Conservation (phyloP, 2,329 filamentous ascomycete species). For the Cadophora sp. region DNA sequence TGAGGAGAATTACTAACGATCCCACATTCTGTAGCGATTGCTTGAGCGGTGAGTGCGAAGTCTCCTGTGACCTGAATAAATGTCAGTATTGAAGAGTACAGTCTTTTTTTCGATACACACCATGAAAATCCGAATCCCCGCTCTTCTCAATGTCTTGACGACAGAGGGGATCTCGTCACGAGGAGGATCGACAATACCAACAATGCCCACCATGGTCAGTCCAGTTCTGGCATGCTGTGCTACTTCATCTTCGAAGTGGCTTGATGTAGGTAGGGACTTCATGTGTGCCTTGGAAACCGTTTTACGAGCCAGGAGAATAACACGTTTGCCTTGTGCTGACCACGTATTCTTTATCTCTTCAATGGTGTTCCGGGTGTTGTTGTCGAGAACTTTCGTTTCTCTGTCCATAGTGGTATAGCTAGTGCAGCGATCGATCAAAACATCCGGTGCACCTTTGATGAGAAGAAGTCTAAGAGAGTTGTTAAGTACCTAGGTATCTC, state of each 20-base stretch:
- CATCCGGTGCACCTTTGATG: constrained; percentile 82
- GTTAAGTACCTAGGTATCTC: constrained; percentile 31
- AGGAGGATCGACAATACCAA: constrained; percentile 66
- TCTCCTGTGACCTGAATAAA: constrained; percentile 71
- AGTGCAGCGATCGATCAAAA: constrained; percentile 69
- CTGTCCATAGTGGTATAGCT: constrained; percentile 64
- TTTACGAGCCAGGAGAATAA: constrained; percentile 71
- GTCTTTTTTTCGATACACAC: constrained; percentile 47
- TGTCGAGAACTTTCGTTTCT: constrained; percentile 56
- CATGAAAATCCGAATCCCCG: constrained; percentile 81
- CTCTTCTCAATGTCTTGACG: constrained; percentile 67
- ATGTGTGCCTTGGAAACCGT: constrained; percentile 52
- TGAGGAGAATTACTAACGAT: constrained; percentile 64
- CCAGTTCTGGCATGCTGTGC: constrained; percentile 56
- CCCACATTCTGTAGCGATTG: constrained; percentile 75
- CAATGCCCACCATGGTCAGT: constrained; percentile 61
- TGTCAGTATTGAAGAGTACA: constrained; percentile 11
- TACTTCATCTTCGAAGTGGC: constrained; percentile 64
- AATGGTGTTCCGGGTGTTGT: constrained; percentile 53
- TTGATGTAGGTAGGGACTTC: constrained; percentile 51
- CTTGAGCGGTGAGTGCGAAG: constrained; percentile 75
- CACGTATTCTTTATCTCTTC: constrained; percentile 70
- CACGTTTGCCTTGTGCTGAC: constrained; percentile 72
- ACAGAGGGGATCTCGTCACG: constrained; percentile 65
- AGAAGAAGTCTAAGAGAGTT: constrained; percentile 57